These are phyloP conservation scores for Brassica hybrid DNA, from an alignment of 441 rosid species.

Conservation along the genomic window DNA sequence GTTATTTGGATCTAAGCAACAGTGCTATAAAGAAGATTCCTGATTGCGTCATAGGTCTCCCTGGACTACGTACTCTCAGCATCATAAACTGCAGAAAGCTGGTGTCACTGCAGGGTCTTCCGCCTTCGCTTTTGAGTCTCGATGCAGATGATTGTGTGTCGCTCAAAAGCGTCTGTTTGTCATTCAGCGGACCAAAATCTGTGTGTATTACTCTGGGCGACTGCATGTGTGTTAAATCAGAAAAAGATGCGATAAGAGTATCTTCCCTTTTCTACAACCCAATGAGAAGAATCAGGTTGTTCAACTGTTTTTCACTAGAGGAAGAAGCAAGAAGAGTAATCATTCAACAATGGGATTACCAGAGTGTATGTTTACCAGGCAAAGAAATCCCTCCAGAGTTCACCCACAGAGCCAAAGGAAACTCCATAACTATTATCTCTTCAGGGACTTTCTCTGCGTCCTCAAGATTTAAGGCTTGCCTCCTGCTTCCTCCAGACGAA, in stretches of 20 bases:
- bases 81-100: not conserved
- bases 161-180: not conserved
- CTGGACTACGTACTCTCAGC: not conserved
- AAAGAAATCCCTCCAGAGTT: constrained; percentile 6
- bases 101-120: not conserved
- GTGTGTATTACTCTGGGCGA: not conserved
- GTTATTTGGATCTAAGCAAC: not conserved
- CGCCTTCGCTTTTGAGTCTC: not conserved
- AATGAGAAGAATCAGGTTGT: not conserved
- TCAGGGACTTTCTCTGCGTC: not conserved
- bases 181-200: not conserved
- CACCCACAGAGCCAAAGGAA: constrained; percentile 4
- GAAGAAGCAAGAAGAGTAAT: not conserved
- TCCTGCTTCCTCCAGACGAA: too few species aligned
- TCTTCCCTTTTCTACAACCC: not conserved
- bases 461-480: constrained; percentile 27
- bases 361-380: not conserved
- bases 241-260: not conserved
- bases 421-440: not conserved
- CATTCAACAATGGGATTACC: not conserved
- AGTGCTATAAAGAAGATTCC: constrained; percentile 16
- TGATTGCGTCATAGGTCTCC: not conserved
- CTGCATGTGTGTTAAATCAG: not conserved
- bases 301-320: constrained; percentile 13
- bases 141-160: not conserved